phyloP scores from a whole-genome alignment of 768 basidiomycete genomes.

The Kondoa malvinella region DNA sequence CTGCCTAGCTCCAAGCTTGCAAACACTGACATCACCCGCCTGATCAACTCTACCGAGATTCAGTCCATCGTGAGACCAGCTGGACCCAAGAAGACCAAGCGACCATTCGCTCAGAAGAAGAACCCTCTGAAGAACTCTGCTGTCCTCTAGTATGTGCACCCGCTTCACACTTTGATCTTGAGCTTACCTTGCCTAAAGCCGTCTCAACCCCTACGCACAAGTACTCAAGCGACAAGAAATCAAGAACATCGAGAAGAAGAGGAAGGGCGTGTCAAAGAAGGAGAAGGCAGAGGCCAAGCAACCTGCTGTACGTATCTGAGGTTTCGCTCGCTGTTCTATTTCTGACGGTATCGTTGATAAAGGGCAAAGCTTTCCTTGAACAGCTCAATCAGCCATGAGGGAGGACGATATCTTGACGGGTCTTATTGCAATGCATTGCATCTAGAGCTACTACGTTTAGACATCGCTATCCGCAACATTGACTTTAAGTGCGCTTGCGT shows the following conservation, averaged over 20 bases:
- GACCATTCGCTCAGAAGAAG: slow-evolving; percentile 98
- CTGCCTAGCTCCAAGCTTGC: slow-evolving; percentile 90
- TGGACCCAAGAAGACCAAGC: slow-evolving; percentile 65
- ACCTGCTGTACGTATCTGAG: slow-evolving; percentile 14
- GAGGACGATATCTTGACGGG: too few relatives aligned
- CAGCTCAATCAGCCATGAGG: slow-evolving; percentile 12
- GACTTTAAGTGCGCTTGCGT: too few relatives aligned
- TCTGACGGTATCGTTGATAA: neutral
- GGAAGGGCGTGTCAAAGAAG: slow-evolving; percentile 6
- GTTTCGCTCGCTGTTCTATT: neutral
- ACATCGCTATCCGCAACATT: too few relatives aligned
- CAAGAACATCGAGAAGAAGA: slow-evolving; percentile 29
- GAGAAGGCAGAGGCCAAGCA: slow-evolving; percentile 20
- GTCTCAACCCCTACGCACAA: slow-evolving; percentile 97
- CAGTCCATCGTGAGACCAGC: slow-evolving; percentile 89
- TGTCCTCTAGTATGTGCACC: slow-evolving; percentile 8
- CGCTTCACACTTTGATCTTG: neutral
- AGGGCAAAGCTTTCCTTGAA: slow-evolving; percentile 15
- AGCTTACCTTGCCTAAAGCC: slow-evolving; percentile 42
- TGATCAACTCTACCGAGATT: slow-evolving; percentile 97
- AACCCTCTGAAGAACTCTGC: slow-evolving; percentile 36
- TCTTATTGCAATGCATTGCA: too few relatives aligned
- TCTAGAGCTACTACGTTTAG: too few relatives aligned
- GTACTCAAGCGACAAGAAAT: slow-evolving; percentile 74
- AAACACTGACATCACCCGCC: slow-evolving; percentile 88